Percentiles rank a stretch among this genome's conserved stretches.
phyloP scores from a whole-genome alignment of 2,329 filamentous ascomycete genomes.

The Colletotrichum musicola region DNA sequence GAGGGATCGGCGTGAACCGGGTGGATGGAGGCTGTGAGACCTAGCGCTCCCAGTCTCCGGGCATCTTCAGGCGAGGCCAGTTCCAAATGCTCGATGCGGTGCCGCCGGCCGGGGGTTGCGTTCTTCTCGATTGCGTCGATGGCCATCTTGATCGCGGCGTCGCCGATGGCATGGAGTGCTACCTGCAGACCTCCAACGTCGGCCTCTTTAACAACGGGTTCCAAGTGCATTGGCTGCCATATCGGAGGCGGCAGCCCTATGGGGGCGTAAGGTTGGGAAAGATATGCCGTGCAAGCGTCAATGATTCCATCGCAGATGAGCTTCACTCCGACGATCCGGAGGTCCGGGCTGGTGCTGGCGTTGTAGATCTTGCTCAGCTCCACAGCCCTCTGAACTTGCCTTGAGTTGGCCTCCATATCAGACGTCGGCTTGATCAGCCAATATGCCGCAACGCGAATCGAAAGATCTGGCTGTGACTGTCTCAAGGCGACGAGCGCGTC shows the following conservation, averaged over 20 bases:
- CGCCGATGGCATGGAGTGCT: slow-evolving; percentile 75
- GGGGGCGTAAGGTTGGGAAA: slow-evolving; percentile 70
- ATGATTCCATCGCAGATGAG: slow-evolving; percentile 75
- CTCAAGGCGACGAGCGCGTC: slow-evolving; percentile 49
- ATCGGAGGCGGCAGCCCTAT: slow-evolving; percentile 61
- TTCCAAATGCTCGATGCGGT: slow-evolving; percentile 76
- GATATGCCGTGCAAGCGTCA: slow-evolving; percentile 73
- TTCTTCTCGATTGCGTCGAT: slow-evolving; percentile 66
- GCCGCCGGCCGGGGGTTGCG: slow-evolving; percentile 61
- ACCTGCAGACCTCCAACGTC: slow-evolving; percentile 68
- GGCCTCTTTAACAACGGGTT: slow-evolving; percentile 66
- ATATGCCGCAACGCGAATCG: slow-evolving; percentile 57
- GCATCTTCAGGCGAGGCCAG: slow-evolving; percentile 68
- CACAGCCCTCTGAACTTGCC: slow-evolving; percentile 54
- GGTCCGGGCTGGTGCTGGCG: slow-evolving; percentile 49
- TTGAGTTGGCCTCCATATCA: slow-evolving; percentile 47
- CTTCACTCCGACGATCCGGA: slow-evolving; percentile 72
- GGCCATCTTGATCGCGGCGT: slow-evolving; percentile 68
- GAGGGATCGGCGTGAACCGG: slow-evolving; percentile 72
- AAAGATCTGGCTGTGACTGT: slow-evolving; percentile 40
- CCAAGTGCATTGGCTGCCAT: slow-evolving; percentile 66
- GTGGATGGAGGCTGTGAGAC: slow-evolving; percentile 72
- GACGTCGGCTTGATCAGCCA: slow-evolving; percentile 56
- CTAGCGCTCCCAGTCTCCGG: slow-evolving; percentile 65
- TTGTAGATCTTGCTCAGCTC: slow-evolving; percentile 53